Base-by-base conservation (phyloP, 352 stramenopile genomes). In the Globisporangium yorkense region DNA sequence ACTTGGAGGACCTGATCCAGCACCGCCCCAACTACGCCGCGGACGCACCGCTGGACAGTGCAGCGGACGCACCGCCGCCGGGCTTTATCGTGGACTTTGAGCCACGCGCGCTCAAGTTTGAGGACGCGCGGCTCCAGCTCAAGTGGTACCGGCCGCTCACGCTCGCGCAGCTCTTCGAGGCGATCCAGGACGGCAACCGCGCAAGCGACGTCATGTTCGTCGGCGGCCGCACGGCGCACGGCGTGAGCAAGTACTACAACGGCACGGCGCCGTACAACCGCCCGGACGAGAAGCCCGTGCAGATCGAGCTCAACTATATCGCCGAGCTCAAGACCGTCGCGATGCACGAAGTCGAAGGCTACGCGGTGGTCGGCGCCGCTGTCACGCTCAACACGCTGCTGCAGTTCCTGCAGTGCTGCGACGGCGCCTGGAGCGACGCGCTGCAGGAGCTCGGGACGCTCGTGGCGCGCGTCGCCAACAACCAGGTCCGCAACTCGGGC, bases 341-440 rank as follows among this genome's bases (percentile, higher is more conserved):
- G 18, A 20, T 44, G 8, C 33, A 49, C 24, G 51, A 64, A 33
- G 64, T 56, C 29, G 39, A 68, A 3, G 52, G 69, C 27, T 50
- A 85, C 44, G 58, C 75, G 20, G 84, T 71, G 13, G 82, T 69
- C 43, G 84, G 78, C 54, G 80, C 73, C 33, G 87, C 75, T 2
- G 75, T 68, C 47, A 92, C 81, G 67, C 89, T 89, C 59, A 74
- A 75, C 10, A 64, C 66, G n/a, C 62, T 88, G 18, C 56, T 75
- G 2, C 82, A 95, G 57, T 65, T 99, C 29, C 72, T 98, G 1
- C 70, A 77, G 13, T 68, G 88, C 57, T 84, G 94, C 59, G 74
- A 77, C 6, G 67, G 86, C 16, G 74, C 77, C 1, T 97, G 97
- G 66, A 94, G 50, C 31, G 35, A 49, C 13, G 20, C 44, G 0